Conservation (phyloP, 2,329 filamentous ascomycete species). For the Colletotrichum plurivorum region DNA sequence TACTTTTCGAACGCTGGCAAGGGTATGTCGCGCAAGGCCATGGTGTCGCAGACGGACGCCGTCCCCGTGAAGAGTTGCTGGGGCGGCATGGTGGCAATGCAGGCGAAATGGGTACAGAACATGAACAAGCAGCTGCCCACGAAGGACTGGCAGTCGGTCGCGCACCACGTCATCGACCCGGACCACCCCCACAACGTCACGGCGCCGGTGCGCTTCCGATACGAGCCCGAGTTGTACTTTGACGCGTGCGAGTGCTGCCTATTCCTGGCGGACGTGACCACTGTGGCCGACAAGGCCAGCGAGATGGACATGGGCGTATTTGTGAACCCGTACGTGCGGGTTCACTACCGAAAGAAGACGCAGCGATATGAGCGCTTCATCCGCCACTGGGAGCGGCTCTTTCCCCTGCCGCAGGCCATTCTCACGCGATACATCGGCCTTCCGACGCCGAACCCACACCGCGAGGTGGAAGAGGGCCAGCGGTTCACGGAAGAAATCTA, state of each 20-base stretch:
- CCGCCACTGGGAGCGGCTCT: conserved; percentile 76
- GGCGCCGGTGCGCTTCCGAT: conserved; percentile 51
- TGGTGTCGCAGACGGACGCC: conserved; percentile 72
- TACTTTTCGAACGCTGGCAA: conserved; percentile 71
- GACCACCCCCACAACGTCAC: conserved; percentile 46
- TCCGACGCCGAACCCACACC: conserved; percentile 73
- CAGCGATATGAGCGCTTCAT: conserved; percentile 53
- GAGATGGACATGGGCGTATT: conserved; percentile 66
- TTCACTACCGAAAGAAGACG: conserved; percentile 69
- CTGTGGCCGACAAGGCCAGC: conserved; percentile 50
- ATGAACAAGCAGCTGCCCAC: conserved; percentile 47
- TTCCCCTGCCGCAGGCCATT: conserved; percentile 70
- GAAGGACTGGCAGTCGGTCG: conserved; percentile 47
- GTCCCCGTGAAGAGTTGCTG: conserved; percentile 82
- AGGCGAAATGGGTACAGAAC: conserved; percentile 71
- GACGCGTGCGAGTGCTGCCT: conserved; percentile 78
- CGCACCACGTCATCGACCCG: conserved; percentile 51
- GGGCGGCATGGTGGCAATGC: conserved; percentile 81
- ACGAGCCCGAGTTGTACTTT: conserved; percentile 71
- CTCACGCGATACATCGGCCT: conserved; percentile 69
- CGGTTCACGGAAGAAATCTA: conserved; percentile 66
- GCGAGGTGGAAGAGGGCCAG: conserved; percentile 71
- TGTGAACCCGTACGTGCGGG: conserved; percentile 82
- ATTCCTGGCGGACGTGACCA: conserved; percentile 63
- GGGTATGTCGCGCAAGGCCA: conserved; percentile 71